Evolutionary conservation across 768 basidiomycete species (phyloP), one percentile per base, ranked within the genome.

Genomic region (Xerocomus potaroensis): DNA sequence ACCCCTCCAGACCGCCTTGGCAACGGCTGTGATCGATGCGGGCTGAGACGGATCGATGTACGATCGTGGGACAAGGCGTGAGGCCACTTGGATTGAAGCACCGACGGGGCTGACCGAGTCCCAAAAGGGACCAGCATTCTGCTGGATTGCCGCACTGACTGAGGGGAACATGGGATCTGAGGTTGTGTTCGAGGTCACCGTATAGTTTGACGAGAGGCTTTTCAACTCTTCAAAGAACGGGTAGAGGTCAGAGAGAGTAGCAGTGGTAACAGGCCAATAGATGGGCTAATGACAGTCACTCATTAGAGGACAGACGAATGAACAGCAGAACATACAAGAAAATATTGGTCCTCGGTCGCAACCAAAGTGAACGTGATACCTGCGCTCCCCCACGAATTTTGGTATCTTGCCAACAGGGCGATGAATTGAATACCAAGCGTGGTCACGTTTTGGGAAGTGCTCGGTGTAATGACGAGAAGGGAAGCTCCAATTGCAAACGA

Each of bases 1-100:
- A 19, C 59, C 58, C 2, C 19, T n/a, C 60, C 58, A 63, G 19
- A 58, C 47, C 2, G 56, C 57, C 23, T 42, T 33, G 0, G 56
- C 19, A 18, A 57, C 51, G 10, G 42, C 36, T 15, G 19, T 21
- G 23, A 60, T 54, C 0, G 54, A 60, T 6, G 30, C 6, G 2
- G 40, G 16, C 1, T 45, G 18, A 3, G 53, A 47, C 1, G 60
- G 60, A 16, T 48, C 41, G 3, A 62, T 35, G 26, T 27, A 45
- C 1, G 58, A 43, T 31, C 45, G 32, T 5, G 58, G 58, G 8
- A 61, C 29, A 18, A 61, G 50, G 8, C 55, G 61, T 3, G 61
- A 60, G 0, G 55, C 30, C 1, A 50, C n/a, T 10, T 60, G 48
- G n/a, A 21, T 45, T 23, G 52, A 48, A 35, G 45, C 43, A n/a